Percentiles rank a stretch among this genome's conserved stretches.
These are phyloP conservation scores for Tubosaeta sp. DNA, from an alignment of 768 basidiomycete species.

Conservation along the genomic window DNA sequence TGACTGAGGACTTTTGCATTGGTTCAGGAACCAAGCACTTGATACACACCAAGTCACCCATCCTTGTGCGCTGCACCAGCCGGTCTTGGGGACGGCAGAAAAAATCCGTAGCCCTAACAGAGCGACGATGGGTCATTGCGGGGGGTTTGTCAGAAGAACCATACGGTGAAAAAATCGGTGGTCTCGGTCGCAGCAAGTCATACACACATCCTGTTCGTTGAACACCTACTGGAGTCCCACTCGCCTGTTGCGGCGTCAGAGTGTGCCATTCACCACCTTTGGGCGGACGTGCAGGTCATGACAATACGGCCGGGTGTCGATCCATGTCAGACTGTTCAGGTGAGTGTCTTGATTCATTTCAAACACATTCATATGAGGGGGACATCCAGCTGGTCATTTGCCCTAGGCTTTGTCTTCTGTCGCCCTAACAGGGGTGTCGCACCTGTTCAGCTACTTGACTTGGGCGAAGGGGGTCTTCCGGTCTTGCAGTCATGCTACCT, in stretches of 20 bases:
- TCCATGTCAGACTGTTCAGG: constrained; percentile 7
- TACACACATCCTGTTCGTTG: constrained; percentile 17
- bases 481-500: constrained; percentile 21
- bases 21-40: constrained; percentile 7
- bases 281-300: constrained; percentile 1
- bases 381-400: constrained; percentile 12
- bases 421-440: neutral
- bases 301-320: neutral
- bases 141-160: constrained; percentile 8
- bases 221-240: constrained; percentile 21
- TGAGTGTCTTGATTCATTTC: constrained; percentile 33
- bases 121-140: constrained; percentile 3
- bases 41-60: constrained; percentile 1
- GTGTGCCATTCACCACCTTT: constrained; percentile 11
- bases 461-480: constrained; percentile 1
- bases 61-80: neutral
- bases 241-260: constrained; percentile 12
- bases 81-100: neutral
- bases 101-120: constrained; percentile 5
- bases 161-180: constrained; percentile 26
- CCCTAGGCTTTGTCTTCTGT: neutral
- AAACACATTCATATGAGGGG: constrained; percentile 11
- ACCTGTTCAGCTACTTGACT: constrained; percentile 6
- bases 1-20: neutral
- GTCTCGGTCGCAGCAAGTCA: constrained; percentile 20